These are phyloP conservation scores for Mortierella alpina DNA, from an alignment of 192 early-diverging fungal species.

Conservation along the genomic window DNA sequence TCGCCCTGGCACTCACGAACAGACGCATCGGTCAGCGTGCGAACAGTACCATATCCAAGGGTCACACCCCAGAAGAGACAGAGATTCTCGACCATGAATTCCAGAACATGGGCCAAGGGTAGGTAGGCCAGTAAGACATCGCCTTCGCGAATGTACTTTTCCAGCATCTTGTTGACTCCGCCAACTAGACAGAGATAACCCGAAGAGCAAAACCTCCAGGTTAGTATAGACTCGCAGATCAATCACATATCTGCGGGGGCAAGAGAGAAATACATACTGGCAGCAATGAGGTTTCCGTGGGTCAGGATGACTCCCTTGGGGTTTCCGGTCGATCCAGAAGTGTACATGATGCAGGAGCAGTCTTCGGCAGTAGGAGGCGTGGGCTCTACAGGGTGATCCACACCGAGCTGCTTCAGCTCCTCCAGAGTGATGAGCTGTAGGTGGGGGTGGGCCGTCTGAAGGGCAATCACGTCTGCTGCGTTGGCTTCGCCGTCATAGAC, in stretches of 20 bases:
- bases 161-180: slow-evolving; percentile 60
- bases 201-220: not conserved
- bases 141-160: slow-evolving; percentile 46
- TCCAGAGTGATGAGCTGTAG: slow-evolving; percentile 67
- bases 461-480: slow-evolving; percentile 53
- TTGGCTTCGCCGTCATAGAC: slow-evolving; percentile 75
- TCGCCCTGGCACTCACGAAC: slow-evolving; percentile 75
- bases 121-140: slow-evolving; percentile 81
- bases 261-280: slow-evolving; percentile 51
- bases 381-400: slow-evolving; percentile 65
- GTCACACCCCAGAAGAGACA: slow-evolving; percentile 71
- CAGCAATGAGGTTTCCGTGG: slow-evolving; percentile 83
- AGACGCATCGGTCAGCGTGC: slow-evolving; percentile 74
- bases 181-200: slow-evolving; percentile 52
- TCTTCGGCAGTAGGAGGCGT: slow-evolving; percentile 73
- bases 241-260: too few species aligned
- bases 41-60: slow-evolving; percentile 70
- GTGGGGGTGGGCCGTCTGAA: slow-evolving; percentile 38
- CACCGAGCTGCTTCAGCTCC: slow-evolving; percentile 70
- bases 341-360: slow-evolving; percentile 86
- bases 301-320: slow-evolving; percentile 90
- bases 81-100: slow-evolving; percentile 81
- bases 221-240: too few species aligned
- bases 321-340: slow-evolving; percentile 85
- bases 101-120: slow-evolving; percentile 89